These are phyloP conservation scores for Aspergillus ellipticus DNA, from an alignment of 495 filamentous ascomycete species.

Conservation along the genomic window DNA sequence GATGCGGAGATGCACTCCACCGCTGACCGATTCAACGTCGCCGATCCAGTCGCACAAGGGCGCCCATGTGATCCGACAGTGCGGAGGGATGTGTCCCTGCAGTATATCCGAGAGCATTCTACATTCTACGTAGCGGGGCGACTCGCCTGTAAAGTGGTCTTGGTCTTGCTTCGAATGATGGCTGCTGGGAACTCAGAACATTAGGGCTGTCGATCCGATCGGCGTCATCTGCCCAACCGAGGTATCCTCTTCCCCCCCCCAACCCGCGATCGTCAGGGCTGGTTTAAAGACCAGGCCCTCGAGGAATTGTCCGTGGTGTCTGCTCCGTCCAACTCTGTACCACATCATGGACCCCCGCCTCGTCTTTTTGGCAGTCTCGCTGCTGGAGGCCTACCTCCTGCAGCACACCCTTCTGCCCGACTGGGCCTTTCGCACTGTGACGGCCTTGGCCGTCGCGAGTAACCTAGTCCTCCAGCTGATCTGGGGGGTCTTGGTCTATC, in stretches of 20 bases:
- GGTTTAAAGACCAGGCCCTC: too few relatives aligned
- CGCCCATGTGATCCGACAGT: background rate
- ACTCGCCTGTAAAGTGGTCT: too few relatives aligned
- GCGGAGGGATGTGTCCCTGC: too few relatives aligned
- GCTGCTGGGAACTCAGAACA: too few relatives aligned
- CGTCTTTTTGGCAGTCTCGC: slow-evolving; percentile 19
- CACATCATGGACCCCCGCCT: slow-evolving; percentile 17
- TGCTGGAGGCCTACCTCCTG: slow-evolving; percentile 29
- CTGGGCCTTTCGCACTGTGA: slow-evolving; percentile 21
- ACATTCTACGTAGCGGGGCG: too few relatives aligned
- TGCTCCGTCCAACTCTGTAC: background rate
- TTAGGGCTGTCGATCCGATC: too few relatives aligned
- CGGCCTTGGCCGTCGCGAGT: slow-evolving; percentile 18
- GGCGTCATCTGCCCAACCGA: too few relatives aligned
- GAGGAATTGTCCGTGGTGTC: background rate
- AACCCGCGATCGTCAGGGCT: too few relatives aligned
- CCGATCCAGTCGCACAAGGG: background rate
- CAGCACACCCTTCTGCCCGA: slow-evolving; percentile 28
- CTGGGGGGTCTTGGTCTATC: slow-evolving; percentile 62
- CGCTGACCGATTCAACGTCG: background rate
- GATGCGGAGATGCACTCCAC: background rate
- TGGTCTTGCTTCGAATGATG: too few relatives aligned
- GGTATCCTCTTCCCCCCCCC: too few relatives aligned
- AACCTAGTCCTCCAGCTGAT: slow-evolving; percentile 27
- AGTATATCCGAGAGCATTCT: too few relatives aligned